Evolutionary conservation across 176 grass and related monocot genomes (phyloP).

Genomic region (Ensete ventricosum): DNA sequence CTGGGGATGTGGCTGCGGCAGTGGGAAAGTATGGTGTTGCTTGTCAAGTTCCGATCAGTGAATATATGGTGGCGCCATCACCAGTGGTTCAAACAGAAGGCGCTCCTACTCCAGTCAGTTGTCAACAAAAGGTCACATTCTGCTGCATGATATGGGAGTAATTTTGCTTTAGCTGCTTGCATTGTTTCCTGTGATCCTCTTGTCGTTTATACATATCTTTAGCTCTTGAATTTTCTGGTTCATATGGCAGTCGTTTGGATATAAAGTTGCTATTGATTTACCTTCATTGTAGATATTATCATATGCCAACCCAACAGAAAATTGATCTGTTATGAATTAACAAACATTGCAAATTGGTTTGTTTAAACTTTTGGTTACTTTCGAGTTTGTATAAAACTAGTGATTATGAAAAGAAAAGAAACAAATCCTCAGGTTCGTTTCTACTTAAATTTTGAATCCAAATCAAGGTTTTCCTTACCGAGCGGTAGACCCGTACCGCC

Average conservation of each 20-base stretch:
- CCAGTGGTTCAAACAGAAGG: neutral
- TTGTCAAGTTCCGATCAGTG: slow-evolving; percentile 2
- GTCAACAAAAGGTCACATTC: neutral
- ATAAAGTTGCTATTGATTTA: too few species aligned
- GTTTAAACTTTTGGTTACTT: neutral
- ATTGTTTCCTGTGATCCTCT: neutral
- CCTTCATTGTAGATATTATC: too few species aligned
- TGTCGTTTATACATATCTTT: neutral
- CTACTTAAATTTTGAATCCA: neutral
- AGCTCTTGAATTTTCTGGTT: neutral
- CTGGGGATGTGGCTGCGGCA: slow-evolving; percentile 49
- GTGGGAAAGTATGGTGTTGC: slow-evolving; percentile 42
- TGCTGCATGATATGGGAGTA: neutral
- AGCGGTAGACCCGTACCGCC: too few species aligned
- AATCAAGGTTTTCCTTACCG: too few species aligned
- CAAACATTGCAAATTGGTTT: neutral
- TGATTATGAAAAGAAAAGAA: neutral
- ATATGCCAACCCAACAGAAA: too few species aligned
- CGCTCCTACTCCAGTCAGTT: neutral
- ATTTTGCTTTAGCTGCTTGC: neutral
- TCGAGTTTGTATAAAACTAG: neutral
- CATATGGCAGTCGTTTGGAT: neutral
- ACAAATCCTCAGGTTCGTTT: neutral
- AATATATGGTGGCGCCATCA: neutral
- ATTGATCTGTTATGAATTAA: too few species aligned